A percentile compares a stretch with the other conserved stretches of the same genome.
These are phyloP conservation scores for Nymphaea thermarum DNA, from an alignment of 164 flowering plant genomes.

Conservation along the genomic window DNA sequence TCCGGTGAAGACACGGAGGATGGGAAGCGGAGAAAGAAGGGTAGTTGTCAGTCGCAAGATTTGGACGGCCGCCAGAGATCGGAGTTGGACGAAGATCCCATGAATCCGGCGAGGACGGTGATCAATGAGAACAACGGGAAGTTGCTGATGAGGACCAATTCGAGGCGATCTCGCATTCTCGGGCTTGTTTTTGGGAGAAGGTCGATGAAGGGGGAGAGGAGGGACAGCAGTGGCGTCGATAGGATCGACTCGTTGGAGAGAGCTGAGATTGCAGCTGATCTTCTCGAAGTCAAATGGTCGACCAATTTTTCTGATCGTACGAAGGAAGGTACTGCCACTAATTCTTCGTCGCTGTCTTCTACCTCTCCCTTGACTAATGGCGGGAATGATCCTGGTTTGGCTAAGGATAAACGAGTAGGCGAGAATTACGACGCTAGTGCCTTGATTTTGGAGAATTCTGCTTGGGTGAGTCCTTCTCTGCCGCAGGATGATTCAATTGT, in stretches of 20 bases:
- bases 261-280: slow-evolving; percentile 83
- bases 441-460: neutral
- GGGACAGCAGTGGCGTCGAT: slow-evolving; percentile 9
- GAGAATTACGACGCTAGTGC: neutral
- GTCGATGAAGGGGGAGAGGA: slow-evolving; percentile 26
- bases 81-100: neutral
- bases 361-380: neutral
- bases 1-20: slow-evolving; percentile 57
- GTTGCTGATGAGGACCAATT: slow-evolving; percentile 27
- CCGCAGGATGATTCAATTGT: too few relatives aligned
- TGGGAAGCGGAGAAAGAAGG: slow-evolving; percentile 2
- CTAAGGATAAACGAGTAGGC: neutral
- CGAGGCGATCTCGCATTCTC: slow-evolving; percentile 33
- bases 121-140: slow-evolving; percentile 18
- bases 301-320: slow-evolving; percentile 35
- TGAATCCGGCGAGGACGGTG: neutral
- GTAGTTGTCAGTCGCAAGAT: neutral
- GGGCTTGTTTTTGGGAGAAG: slow-evolving; percentile 65
- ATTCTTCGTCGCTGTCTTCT: neutral
- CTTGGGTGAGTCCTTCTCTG: neutral
- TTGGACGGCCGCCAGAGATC: neutral
- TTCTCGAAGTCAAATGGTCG: slow-evolving; percentile 82
- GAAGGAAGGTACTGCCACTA: neutral
- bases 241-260: slow-evolving; percentile 57
- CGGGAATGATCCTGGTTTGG: neutral